A percentile compares a stretch with the other conserved stretches of the same genome.
Evolutionary conservation across 768 basidiomycete genomes (phyloP).

Genomic region (Macrolepiota albuminosa): DNA sequence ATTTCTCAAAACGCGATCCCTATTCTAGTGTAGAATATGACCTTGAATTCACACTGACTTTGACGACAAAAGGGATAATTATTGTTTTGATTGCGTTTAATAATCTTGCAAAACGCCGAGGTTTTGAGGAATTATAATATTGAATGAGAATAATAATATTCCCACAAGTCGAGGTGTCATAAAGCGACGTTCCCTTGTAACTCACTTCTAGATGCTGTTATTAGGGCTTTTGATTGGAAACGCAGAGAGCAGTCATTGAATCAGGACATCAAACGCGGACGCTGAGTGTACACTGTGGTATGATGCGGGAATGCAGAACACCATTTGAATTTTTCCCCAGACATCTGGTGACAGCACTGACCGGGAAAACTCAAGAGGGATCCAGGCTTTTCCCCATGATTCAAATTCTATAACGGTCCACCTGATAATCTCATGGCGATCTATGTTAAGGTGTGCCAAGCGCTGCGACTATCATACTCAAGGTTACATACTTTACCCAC

Average conservation of each 20-base stretch:
- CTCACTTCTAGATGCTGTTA: not conserved
- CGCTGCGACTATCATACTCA: not conserved
- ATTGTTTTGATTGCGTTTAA: too few species aligned
- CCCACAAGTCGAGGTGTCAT: not conserved
- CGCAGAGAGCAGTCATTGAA: not conserved
- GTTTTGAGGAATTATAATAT: too few species aligned
- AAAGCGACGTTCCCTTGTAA: not conserved
- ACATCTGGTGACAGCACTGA: not conserved
- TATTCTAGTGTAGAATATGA: not conserved
- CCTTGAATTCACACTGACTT: too few species aligned
- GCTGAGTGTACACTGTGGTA: not conserved
- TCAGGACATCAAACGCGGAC: not conserved
- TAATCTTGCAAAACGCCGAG: too few species aligned
- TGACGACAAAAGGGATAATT: too few species aligned
- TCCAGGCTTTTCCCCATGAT: not conserved
- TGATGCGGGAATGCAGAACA: not conserved
- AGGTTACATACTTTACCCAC: not conserved
- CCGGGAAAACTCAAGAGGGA: too few species aligned
- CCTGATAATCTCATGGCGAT: not conserved
- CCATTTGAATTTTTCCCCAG: not conserved
- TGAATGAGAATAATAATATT: too few species aligned
- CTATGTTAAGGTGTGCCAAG: not conserved
- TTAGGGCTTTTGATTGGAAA: conserved; percentile 4
- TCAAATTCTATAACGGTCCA: not conserved
- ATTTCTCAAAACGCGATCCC: not conserved